Base-by-base conservation (phyloP, 192 early-diverging fungal genomes). In the Coemansia sp. region DNA sequence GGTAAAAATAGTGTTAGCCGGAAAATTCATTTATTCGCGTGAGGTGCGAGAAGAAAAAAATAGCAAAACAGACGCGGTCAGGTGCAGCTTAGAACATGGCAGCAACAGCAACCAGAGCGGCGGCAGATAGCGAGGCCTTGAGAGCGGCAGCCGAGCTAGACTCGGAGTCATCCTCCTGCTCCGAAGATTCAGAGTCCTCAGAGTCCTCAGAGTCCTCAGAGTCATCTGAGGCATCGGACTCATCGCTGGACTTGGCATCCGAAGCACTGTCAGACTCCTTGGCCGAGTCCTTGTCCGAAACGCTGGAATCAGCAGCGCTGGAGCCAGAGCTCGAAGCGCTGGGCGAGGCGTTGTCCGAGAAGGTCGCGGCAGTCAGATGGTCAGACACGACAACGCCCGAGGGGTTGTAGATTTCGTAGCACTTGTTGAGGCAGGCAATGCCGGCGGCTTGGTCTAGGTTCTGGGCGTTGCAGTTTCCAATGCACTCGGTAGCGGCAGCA, bases 401-500 rank as follows among this genome's bases (percentile, higher is more conserved):
- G 4, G 76, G 76, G 76, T 79, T 79, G 76, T 73, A 79, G 57
- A 70, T 54, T 27, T 38, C 32, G 60, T 76, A 63, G 68, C 76
- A 79, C 56, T 65, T 66, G 52, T 53, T 53, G 38, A 63, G 45
- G 76, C 76, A 79, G 61, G 58, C 67, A 43, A 73, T 73, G 63
- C 65, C 67, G 7, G 24, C 65, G 37, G 61, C 57, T 61, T 73
- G 38, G 62, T 54, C 67, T 15, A 67, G 65, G 17, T 11, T 11
- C 15, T 43, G 11, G 53, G 37, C 50, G 39, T 58, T 38, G 76
- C 76, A 79, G 21, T 60, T 43, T 19, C 38, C 50, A 65, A 70
- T 70, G 68, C 76, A 79, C 57, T 73, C 62, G 68, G 62, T 70
- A 58, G 70, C 65, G 21, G 56, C 58, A 11, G 63, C 60, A 39